Percentiles rank a stretch among this genome's conserved stretches.
phyloP scores from a whole-genome alignment of 345 rosid genomes.

The Toxicodendron radicans region DNA sequence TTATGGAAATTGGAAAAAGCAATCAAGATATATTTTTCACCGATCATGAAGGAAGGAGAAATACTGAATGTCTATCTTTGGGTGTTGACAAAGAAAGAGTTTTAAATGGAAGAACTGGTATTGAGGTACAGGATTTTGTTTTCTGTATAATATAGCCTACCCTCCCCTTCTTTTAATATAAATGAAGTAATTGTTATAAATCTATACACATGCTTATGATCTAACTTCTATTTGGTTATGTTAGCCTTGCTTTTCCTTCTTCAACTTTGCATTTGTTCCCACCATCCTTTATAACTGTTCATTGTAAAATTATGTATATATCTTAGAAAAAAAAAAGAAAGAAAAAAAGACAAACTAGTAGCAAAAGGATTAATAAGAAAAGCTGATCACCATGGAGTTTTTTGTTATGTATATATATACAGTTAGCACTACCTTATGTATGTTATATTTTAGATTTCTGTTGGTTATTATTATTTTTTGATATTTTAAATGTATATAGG shows the following conservation, averaged over 20 bases:
- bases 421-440: not conserved
- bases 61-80: slow-evolving; percentile 81
- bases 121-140: slow-evolving; percentile 56
- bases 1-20: slow-evolving; percentile 84
- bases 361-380: too few species aligned
- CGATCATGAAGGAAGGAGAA: slow-evolving; percentile 87
- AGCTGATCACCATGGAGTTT: too few species aligned
- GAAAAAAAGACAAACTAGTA: too few species aligned
- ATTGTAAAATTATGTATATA: not conserved
- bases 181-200: not conserved
- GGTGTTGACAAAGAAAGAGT: slow-evolving; percentile 91
- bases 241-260: not conserved
- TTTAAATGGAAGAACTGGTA: slow-evolving; percentile 83
- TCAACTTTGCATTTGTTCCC: not conserved
- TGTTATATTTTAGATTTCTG: not conserved
- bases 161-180: not conserved
- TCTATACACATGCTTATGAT: not conserved
- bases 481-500: slow-evolving; percentile 42
- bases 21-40: slow-evolving; percentile 88
- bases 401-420: not conserved
- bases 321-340: too few species aligned
- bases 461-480: slow-evolving; percentile 15
- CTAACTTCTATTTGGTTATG: not conserved
- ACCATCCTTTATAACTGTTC: not conserved
- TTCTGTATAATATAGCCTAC: not conserved